Percentiles rank a stretch among this genome's conserved stretches.
Conservation (phyloP, 176 grass and related monocot genomes). For the Aegilops longissima region DNA sequence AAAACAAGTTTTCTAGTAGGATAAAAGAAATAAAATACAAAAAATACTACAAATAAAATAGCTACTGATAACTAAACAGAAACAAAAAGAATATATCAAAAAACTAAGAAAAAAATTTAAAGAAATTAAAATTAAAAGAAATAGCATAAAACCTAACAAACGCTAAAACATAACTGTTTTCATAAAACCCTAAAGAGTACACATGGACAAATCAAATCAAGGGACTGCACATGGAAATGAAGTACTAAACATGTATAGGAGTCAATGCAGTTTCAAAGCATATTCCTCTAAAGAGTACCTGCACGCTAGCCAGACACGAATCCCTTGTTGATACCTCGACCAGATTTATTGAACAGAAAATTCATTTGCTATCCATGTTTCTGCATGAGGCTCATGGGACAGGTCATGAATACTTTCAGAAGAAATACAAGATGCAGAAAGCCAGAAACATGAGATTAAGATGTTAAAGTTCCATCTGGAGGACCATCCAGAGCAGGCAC, state of each 20-base stretch:
- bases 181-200: no score
- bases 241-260: neutral
- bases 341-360: constrained; percentile 61
- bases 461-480: constrained; percentile 33
- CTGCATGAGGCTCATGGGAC: constrained; percentile 10
- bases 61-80: no score
- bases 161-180: no score
- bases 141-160: no score
- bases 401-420: constrained; percentile 46
- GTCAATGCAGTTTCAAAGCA: no score
- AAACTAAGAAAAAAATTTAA: no score
- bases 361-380: constrained; percentile 77
- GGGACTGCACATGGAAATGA: neutral
- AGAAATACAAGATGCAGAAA: constrained; percentile 43
- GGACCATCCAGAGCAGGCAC: constrained; percentile 67
- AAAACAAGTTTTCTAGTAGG: no score
- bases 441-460: constrained; percentile 26
- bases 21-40: no score
- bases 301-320: constrained; percentile 74
- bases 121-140: no score
- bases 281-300: constrained; percentile 38
- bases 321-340: constrained; percentile 82
- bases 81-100: no score
- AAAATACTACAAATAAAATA: no score
- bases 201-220: neutral